Conservation (phyloP, 108 stramenopile genomes). For the Chaetoceros muelleri region DNA sequence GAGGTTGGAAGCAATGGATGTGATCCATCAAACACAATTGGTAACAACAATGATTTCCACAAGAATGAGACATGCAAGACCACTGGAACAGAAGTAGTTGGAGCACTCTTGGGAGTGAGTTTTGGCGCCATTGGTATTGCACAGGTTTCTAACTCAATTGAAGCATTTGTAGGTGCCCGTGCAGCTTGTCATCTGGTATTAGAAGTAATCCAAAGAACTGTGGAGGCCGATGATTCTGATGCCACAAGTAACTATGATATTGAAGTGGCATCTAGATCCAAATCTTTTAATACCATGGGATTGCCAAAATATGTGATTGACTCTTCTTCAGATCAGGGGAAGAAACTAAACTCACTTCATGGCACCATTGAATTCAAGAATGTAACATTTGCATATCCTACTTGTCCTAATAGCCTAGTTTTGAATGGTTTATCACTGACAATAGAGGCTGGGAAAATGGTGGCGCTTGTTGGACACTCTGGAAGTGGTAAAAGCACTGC, state of each 20-base stretch:
- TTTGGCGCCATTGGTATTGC: constrained; percentile 60
- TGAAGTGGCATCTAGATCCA: neutral
- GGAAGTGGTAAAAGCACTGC: constrained; percentile 77
- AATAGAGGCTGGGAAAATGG: constrained; percentile 32
- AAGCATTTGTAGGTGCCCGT: constrained; percentile 49
- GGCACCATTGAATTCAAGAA: constrained; percentile 41
- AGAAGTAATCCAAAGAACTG: constrained; percentile 37
- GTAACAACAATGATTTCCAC: too few relatives aligned
- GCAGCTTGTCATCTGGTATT: constrained; percentile 39
- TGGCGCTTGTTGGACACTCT: constrained; percentile 67
- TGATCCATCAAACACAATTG: constrained; percentile 33
- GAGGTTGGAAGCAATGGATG: constrained; percentile 43
- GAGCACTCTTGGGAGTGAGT: constrained; percentile 59
- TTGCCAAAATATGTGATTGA: constrained; percentile 45
- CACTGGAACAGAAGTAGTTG: constrained; percentile 48
- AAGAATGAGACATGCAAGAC: constrained; percentile 25
- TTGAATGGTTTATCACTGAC: constrained; percentile 33
- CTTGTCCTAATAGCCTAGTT: constrained; percentile 48
- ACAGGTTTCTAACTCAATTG: constrained; percentile 46
- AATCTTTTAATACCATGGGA: neutral
- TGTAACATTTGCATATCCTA: constrained; percentile 82
- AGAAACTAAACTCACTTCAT: constrained; percentile 10
- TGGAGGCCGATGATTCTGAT: constrained; percentile 3
- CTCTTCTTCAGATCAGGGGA: constrained; percentile 36
- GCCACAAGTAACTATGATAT: constrained; percentile 1